Base-by-base conservation (phyloP, 2,329 filamentous ascomycete genomes). In the Setomelanomma holmii region DNA sequence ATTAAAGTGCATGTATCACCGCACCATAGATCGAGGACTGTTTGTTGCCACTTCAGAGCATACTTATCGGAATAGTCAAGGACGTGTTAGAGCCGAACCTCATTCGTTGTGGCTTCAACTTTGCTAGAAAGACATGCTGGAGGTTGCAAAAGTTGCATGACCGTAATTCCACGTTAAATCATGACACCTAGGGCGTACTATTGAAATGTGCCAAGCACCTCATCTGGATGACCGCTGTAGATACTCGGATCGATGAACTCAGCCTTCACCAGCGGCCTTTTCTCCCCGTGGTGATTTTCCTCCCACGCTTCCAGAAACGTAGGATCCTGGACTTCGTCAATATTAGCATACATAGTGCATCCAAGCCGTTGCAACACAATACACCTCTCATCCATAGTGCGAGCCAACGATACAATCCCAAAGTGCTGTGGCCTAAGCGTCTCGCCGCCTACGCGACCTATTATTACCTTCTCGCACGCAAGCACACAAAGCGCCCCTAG, bases 401-500 rank as follows among this genome's bases (percentile, higher is more conserved):
- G 24, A 8, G 40, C 40, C 14, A 43, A 8, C 23, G 40, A 43
- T 10, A 43, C 10, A 4, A 43, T 27, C n/a, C 40, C 23, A 20
- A 17, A 33, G 23, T 43, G 23, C 4, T 6, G 16, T 24, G 41
- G 41, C 36, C 48, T 24, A 16, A 51, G 41, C 21, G 12, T 43
- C 30, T 43, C 49, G 23, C 27, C 24, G 22, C 49, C 49, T 14
- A 22, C 45, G 23, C 49, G 49, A 2, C 49, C 49, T 16, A 42
- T 34, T 23, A 52, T 39, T 23, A 48, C 3, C 44, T 36, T 52
- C 45, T 52, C 43, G 34, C 45, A 49, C 40, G 45, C 45, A 45
- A 53, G 51, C 40, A 53, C 45, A 35, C 51, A 53, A 17, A 53
- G 22, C n/a, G 51, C 40, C n/a, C 40, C 51, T 3, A 41, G 40